Evolutionary conservation across 176 grass and related monocot species (phyloP).

Genomic region (Triticum aestivum): DNA sequence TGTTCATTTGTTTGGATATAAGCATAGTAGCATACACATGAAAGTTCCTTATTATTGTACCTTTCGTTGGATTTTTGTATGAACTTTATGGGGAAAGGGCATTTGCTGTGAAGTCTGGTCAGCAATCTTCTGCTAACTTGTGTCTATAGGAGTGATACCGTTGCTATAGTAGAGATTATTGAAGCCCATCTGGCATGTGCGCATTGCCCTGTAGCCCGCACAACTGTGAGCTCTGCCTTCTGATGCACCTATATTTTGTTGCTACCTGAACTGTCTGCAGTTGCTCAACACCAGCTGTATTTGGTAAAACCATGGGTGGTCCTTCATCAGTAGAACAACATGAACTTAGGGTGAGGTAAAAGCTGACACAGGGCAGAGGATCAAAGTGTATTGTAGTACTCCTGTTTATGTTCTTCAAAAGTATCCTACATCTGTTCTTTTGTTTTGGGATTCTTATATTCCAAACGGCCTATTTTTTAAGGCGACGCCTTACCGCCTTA

Average conservation of each 20-base stretch:
- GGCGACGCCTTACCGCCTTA: no score
- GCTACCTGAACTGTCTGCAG: neutral
- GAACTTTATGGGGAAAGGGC: neutral
- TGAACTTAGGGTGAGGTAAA: neutral
- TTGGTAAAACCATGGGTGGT: neutral
- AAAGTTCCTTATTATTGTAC: neutral
- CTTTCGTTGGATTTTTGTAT: neutral
- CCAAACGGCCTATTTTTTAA: neutral
- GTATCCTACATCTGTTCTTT: neutral
- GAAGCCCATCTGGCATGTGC: neutral
- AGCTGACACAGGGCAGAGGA: neutral
- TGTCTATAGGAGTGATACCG: neutral
- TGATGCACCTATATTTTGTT: neutral
- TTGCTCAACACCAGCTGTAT: neutral
- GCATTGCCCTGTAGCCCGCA: neutral
- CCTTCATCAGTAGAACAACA: neutral
- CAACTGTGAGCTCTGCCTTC: neutral
- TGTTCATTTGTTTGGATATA: neutral
- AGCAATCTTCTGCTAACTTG: neutral
- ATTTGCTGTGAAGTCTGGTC: neutral
- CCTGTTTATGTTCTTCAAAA: constrained; percentile 13
- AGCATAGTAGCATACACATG: neutral
- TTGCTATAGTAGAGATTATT: neutral
- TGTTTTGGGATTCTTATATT: neutral
- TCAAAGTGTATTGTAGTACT: neutral